A percentile compares a stretch with the other conserved stretches of the same genome.
These are phyloP conservation scores for Podaxis sp. DNA, from an alignment of 768 basidiomycete species.

Conservation along the genomic window DNA sequence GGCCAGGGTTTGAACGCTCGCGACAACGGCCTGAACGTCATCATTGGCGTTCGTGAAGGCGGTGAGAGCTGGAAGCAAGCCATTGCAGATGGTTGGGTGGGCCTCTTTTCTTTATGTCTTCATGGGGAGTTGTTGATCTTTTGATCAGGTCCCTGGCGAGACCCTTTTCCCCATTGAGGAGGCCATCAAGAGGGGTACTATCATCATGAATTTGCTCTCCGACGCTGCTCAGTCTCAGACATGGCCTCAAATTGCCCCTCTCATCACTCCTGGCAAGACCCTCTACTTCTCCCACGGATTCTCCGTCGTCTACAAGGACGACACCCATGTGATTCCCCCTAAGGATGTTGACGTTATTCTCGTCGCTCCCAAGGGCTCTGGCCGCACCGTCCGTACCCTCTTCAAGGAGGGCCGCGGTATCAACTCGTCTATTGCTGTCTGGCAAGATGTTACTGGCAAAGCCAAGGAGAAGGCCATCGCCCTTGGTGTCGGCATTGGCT, in stretches of 20 bases:
- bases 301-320: conserved; percentile 97
- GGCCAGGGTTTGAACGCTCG: conserved; percentile 99
- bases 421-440: conserved; percentile 93
- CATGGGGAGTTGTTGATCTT: conserved; percentile 7
- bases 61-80: conserved; percentile 98
- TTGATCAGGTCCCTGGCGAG: conserved; percentile 82
- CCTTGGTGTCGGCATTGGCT: conserved; percentile 90
- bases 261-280: conserved; percentile 99
- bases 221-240: conserved; percentile 99
- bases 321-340: conserved; percentile 92
- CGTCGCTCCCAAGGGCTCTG: conserved; percentile 98
- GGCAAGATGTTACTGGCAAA: conserved; percentile 97
- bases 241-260: conserved; percentile 85
- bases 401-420: conserved; percentile 99
- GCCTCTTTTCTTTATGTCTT: conserved; percentile 22
- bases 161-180: conserved; percentile 98
- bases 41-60: conserved; percentile 95
- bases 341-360: conserved; percentile 97
- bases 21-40: conserved; percentile 98
- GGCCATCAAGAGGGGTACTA: conserved; percentile 92
- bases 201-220: conserved; percentile 99
- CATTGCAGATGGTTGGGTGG: conserved; percentile 91
- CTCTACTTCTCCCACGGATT: conserved; percentile 99
- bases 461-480: conserved; percentile 97
- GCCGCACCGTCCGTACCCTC: conserved; percentile 97